Percentiles rank a stretch among this genome's conserved stretches.
Evolutionary conservation across 2,329 filamentous ascomycete genomes (phyloP).

Genomic region (Cordyceps fumosorosea): DNA sequence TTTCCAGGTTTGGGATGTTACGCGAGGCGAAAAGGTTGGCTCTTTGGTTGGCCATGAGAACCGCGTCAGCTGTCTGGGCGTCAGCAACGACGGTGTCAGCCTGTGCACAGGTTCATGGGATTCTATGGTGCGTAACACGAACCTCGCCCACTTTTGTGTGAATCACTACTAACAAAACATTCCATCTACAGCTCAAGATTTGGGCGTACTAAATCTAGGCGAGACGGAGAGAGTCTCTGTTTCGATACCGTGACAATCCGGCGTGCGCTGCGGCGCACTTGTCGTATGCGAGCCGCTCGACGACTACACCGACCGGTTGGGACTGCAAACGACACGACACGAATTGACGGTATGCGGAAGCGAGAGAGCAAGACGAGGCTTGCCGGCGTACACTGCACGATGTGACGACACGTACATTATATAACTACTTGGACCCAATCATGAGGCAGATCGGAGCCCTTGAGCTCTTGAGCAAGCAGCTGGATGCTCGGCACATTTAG

Average conservation of each 20-base stretch:
- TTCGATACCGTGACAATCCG: conserved; percentile 22
- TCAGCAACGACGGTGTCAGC: conserved; percentile 98
- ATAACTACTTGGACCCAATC: conserved; percentile 22
- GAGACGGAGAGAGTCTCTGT: conserved; percentile 18
- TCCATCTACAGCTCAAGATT: conserved; percentile 63
- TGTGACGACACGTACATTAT: conserved; percentile 28
- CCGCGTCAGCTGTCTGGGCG: conserved; percentile 94
- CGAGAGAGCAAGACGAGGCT: conserved; percentile 19
- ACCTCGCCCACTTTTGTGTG: conserved; percentile 17
- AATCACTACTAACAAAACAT: conserved; percentile 23
- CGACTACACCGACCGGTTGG: neutral
- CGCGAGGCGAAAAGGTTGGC: conserved; percentile 93
- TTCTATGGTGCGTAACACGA: conserved; percentile 73
- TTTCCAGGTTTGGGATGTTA: conserved; percentile 91
- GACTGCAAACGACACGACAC: conserved; percentile 3
- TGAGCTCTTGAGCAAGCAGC: conserved; percentile 1
- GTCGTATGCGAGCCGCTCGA: neutral
- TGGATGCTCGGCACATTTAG: conserved; percentile 1
- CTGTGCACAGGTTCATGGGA: conserved; percentile 99
- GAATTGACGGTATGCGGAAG: conserved; percentile 6
- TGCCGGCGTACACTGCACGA: conserved; percentile 34
- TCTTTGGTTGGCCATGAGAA: conserved; percentile 97
- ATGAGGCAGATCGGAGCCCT: conserved; percentile 3
- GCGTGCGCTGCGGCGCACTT: conserved; percentile 1
- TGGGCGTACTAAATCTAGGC: conserved; percentile 63